Conservation (phyloP, 768 basidiomycete species). For the Tubosaeta sp. region DNA sequence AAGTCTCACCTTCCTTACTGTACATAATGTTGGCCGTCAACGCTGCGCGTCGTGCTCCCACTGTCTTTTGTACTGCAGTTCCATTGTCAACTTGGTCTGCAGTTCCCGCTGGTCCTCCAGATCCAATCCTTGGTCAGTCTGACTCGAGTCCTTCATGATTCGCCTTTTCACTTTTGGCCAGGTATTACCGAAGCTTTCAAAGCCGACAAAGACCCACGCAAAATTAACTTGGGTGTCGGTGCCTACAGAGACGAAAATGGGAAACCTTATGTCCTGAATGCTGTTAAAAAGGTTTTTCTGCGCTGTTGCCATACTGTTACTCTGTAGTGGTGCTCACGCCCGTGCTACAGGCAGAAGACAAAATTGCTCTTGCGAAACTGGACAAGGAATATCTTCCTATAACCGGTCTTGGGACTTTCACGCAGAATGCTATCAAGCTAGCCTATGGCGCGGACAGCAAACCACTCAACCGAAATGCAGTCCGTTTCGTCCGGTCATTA, state of each 20-base stretch:
- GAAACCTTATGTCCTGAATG: constrained; percentile 89
- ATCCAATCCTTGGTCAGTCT: constrained; percentile 79
- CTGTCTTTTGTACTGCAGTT: constrained; percentile 35
- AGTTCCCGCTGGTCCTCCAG: constrained; percentile 86
- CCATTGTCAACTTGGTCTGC: constrained; percentile 72
- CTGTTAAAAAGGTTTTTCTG: constrained; percentile 72
- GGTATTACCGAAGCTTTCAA: constrained; percentile 95
- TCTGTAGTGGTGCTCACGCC: not conserved
- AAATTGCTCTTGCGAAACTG: constrained; percentile 55
- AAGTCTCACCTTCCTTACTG: not conserved
- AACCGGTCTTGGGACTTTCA: constrained; percentile 84
- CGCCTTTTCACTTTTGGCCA: constrained; percentile 27
- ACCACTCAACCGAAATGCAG: constrained; percentile 67
- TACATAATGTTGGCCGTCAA: constrained; percentile 37
- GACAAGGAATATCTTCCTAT: constrained; percentile 99
- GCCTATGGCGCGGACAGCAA: constrained; percentile 83
- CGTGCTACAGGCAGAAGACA: constrained; percentile 64
- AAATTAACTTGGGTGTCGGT: constrained; percentile 98
- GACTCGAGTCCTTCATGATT: not conserved
- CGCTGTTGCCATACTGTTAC: not conserved
- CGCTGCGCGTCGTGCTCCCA: constrained; percentile 47
- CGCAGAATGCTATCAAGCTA: constrained; percentile 79
- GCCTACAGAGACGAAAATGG: constrained; percentile 92
- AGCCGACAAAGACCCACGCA: constrained; percentile 85
- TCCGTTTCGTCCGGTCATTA: constrained; percentile 37